Conservation (phyloP, 1,284 basidiomycete species). For the Pascua sp. region DNA sequence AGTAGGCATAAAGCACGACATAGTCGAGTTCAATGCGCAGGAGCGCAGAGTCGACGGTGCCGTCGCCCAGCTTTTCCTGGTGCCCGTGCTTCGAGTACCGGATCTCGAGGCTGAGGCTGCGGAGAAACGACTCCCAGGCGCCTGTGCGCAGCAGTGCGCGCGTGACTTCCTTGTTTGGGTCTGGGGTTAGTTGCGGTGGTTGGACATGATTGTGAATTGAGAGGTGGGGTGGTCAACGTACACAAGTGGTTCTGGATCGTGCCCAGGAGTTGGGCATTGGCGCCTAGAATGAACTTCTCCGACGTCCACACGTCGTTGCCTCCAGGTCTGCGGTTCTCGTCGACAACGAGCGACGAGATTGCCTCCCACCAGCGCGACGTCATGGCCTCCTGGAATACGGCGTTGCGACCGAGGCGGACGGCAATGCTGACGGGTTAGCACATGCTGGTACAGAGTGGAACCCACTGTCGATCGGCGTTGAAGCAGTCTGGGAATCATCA, state of each 20-base stretch:
- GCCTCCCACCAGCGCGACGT: slow-evolving; percentile 18
- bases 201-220: too few species aligned
- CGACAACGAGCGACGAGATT: slow-evolving; percentile 2
- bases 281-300: slow-evolving; percentile 8
- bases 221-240: too few species aligned
- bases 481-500: slow-evolving; percentile 7
- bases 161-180: slow-evolving; percentile 14
- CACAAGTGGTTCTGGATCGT: slow-evolving; percentile 13
- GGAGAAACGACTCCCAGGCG: slow-evolving; percentile 14
- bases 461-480: slow-evolving; percentile 1
- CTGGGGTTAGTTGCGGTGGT: neutral
- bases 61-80: slow-evolving; percentile 9
- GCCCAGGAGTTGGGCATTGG: slow-evolving; percentile 6
- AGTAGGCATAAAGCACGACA: slow-evolving; percentile 14
- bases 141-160: slow-evolving; percentile 8
- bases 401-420: slow-evolving; percentile 13
- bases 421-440: slow-evolving; percentile 4
- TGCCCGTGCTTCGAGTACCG: slow-evolving; percentile 6
- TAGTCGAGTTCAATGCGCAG: slow-evolving; percentile 16
- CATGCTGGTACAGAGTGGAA: neutral
- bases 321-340: neutral
- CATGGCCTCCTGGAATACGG: slow-evolving; percentile 15
- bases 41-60: slow-evolving; percentile 9
- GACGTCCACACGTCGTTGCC: slow-evolving; percentile 5
- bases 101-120: slow-evolving; percentile 11